Evolutionary conservation across 1,284 basidiomycete species (phyloP), one percentile per base, ranked within the genome.

Genomic region (Fistulinella staudtii): DNA sequence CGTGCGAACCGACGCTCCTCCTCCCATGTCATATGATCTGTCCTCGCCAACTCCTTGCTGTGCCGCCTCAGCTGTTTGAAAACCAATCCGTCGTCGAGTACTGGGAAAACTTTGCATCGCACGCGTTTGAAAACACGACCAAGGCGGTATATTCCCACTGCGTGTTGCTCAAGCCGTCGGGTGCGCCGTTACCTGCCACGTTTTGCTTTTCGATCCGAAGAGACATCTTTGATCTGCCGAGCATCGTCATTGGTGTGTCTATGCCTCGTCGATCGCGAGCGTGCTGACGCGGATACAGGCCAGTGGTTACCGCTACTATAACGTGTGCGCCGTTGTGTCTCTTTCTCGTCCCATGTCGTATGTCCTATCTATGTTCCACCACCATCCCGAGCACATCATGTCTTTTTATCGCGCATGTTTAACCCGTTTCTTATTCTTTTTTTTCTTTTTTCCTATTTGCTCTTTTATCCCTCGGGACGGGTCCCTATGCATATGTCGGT

Each of bases 121-220:
- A 95, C 66, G 93, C 93, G 5, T 97, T 97, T 56, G 93, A 96
- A 68, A 94, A 93, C 67, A 93, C 91, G 41, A 91, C 91, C 27
- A 89, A 92, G 67, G 89, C 89, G n/a, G 90, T 96, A 45, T 93
- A 91, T 67, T 89, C 89, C 53, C 87, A 93, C 58, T 93, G 89
- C 50, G 86, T 91, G 23, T 68, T 97, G 30, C 75, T 91, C 52
- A 91, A 89, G 61, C 88, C 89, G 3, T 78, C 76, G 30, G 89
- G 89, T n/a, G 78, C 82, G 5, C 86, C 85, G 1, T 81, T 94
- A 15, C 87, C 87, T 39, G 83, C 91, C 49, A 86, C 93, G 25
- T 93, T 94, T 69, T 94, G 91, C 66, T 95, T 94, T 65, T 92
- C 91, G 39, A 92, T 97, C 60, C 78, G 91, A 53, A 73, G 92